Conservation (phyloP, 192 early-diverging fungal species). For the Funneliformis mosseae region DNA sequence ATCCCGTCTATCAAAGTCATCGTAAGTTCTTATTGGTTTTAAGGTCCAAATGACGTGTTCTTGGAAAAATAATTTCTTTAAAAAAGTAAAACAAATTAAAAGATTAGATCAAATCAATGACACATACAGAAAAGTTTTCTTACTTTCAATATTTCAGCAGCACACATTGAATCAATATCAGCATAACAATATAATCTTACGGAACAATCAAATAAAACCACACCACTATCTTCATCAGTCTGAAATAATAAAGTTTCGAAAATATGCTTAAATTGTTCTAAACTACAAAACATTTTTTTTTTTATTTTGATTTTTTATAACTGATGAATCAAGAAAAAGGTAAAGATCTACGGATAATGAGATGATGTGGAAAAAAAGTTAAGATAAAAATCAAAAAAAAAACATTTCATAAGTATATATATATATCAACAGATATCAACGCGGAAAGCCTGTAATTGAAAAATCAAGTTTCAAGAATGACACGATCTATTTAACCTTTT, state of each 20-base stretch:
- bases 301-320: not conserved
- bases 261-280: conserved; percentile 7
- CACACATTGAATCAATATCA: conserved; percentile 17
- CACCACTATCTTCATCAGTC: not conserved
- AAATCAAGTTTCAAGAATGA: not conserved
- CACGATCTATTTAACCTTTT: not conserved
- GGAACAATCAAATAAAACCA: not conserved
- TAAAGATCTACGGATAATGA: not conserved
- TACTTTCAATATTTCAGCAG: conserved; percentile 19
- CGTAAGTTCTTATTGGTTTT: conserved; percentile 4
- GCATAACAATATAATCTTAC: conserved; percentile 7
- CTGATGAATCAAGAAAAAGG: not conserved
- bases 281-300: conserved; percentile 2
- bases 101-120: not conserved
- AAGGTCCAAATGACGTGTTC: conserved; percentile 1
- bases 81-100: not conserved
- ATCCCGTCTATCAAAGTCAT: not conserved
- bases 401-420: not conserved
- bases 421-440: not conserved
- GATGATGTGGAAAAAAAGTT: not conserved
- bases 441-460: not conserved
- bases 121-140: not conserved
- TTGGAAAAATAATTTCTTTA: conserved; percentile 14
- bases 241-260: conserved; percentile 12
- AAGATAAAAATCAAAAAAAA: not conserved